A percentile compares a stretch with the other conserved stretches of the same genome.
These are phyloP conservation scores for Cercophora scortea DNA, from an alignment of 495 filamentous ascomycete species.

Conservation along the genomic window DNA sequence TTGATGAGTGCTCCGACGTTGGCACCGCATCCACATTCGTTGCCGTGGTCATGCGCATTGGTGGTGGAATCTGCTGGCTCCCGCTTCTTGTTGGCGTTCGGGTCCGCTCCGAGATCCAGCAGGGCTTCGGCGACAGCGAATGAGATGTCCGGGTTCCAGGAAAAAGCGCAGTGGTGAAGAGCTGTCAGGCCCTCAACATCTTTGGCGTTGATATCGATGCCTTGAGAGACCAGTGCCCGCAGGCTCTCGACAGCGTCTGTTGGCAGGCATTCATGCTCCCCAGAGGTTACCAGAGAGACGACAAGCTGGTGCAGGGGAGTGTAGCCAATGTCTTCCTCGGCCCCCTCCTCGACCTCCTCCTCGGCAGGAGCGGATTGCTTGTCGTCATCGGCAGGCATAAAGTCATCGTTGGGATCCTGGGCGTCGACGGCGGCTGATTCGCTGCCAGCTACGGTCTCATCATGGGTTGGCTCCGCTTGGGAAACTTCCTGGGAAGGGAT, in stretches of 20 bases:
- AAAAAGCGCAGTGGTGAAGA: neutral
- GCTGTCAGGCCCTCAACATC: neutral
- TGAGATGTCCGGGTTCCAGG: neutral
- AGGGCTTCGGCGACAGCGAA: neutral
- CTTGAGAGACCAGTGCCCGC: constrained; percentile 4
- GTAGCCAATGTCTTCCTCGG: neutral
- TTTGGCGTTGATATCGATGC: constrained; percentile 1
- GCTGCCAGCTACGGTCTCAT: no score
- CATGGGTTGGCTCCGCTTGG: no score
- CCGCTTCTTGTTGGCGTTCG: constrained; percentile 1
- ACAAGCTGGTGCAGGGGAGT: neutral
- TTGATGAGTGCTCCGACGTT: neutral
- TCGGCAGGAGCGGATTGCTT: no score
- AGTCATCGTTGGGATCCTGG: no score
- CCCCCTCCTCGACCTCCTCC: no score
- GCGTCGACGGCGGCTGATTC: no score
- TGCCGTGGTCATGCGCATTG: neutral
- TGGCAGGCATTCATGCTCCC: neutral
- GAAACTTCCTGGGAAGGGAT: no score
- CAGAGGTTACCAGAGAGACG: neutral
- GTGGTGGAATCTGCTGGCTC: neutral
- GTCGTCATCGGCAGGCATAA: no score
- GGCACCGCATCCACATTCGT: constrained; percentile 1
- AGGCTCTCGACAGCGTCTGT: neutral
- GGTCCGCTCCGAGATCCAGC: neutral